A percentile compares a stretch with the other conserved stretches of the same genome.
Evolutionary conservation across 768 basidiomycete genomes (phyloP).

Genomic region (Goffeauzyma gilvescens): DNA sequence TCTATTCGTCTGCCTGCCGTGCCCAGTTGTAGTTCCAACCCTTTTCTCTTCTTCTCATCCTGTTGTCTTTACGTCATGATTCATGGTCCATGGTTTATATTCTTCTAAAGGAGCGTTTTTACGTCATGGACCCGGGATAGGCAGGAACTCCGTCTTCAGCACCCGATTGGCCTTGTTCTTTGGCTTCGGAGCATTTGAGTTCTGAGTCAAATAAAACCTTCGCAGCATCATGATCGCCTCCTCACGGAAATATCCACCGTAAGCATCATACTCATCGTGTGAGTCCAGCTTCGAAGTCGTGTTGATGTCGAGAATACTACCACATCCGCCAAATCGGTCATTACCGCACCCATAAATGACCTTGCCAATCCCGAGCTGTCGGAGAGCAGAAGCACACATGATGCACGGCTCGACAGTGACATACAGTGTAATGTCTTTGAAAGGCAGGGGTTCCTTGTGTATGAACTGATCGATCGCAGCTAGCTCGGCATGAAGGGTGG

Average conservation of each 20-base stretch:
- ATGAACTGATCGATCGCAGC: slow-evolving; percentile 86
- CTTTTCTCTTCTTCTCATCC: too few species aligned
- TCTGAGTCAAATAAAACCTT: slow-evolving; percentile 81
- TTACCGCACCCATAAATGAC: slow-evolving; percentile 90
- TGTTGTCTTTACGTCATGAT: neutral
- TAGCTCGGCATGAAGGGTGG: slow-evolving; percentile 89
- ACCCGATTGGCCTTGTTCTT: slow-evolving; percentile 66
- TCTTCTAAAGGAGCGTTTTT: slow-evolving; percentile 4
- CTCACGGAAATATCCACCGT: slow-evolving; percentile 56
- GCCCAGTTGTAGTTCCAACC: neutral
- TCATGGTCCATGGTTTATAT: neutral
- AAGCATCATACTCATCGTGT: slow-evolving; percentile 55
- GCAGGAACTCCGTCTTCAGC: slow-evolving; percentile 59
- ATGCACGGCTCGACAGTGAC: slow-evolving; percentile 99
- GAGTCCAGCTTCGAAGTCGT: slow-evolving; percentile 37
- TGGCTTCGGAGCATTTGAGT: slow-evolving; percentile 77
- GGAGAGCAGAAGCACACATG: slow-evolving; percentile 91
- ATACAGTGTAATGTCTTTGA: slow-evolving; percentile 66
- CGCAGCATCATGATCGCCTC: slow-evolving; percentile 73
- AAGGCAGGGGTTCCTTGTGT: slow-evolving; percentile 39
- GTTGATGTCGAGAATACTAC: slow-evolving; percentile 80
- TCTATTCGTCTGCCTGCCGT: too few species aligned
- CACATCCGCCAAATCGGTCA: slow-evolving; percentile 90
- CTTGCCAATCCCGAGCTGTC: slow-evolving; percentile 75
- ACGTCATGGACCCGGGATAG: slow-evolving; percentile 17